Conservation (phyloP, 257 asterid genomes). For the Cynanchum wilfordii region DNA sequence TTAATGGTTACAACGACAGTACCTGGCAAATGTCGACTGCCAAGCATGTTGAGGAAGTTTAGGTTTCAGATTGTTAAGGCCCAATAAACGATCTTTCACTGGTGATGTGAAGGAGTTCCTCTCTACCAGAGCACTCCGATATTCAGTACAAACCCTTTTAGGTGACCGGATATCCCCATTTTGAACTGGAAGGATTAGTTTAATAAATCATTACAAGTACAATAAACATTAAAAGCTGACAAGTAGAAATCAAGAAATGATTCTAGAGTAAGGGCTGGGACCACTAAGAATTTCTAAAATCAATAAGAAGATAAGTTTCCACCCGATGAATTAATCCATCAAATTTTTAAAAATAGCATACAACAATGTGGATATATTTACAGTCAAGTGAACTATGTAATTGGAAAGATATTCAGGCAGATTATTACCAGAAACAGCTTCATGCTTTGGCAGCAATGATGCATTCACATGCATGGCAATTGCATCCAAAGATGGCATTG, state of each 20-base stretch:
- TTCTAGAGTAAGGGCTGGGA: background rate
- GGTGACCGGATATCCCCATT: constrained; percentile 88
- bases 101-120: constrained; percentile 95
- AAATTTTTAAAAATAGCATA: background rate
- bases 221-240: constrained; percentile 13
- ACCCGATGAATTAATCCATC: background rate
- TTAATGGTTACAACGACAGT: constrained; percentile 15
- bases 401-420: background rate
- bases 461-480: constrained; percentile 67
- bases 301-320: background rate
- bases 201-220: constrained; percentile 15
- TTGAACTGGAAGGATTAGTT: constrained; percentile 51
- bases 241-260: background rate
- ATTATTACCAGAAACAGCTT: constrained; percentile 48
- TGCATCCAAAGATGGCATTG: constrained; percentile 97
- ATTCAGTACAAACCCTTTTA: constrained; percentile 68
- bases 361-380: background rate
- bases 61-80: constrained; percentile 63
- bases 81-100: constrained; percentile 83
- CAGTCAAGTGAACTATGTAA: background rate
- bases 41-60: constrained; percentile 73
- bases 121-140: constrained; percentile 83
- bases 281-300: background rate
- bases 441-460: constrained; percentile 51
- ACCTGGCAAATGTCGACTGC: constrained; percentile 98